Base-by-base conservation (phyloP, 306 rosid genomes). In the Vigna trinervia region DNA sequence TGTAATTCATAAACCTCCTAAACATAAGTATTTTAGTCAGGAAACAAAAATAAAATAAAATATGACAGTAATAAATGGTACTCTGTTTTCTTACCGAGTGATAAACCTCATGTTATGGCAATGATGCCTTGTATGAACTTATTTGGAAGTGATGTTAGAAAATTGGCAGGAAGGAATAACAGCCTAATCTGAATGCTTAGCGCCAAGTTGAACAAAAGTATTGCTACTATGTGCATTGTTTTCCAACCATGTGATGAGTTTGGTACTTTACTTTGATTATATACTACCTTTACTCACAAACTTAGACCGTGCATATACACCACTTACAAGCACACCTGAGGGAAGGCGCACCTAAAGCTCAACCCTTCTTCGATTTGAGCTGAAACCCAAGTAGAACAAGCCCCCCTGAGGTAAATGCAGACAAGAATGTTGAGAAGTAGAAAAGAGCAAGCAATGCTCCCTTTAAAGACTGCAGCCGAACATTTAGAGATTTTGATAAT, bases 301-400 rank as follows among this genome's bases (percentile, higher is more conserved):
- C 78, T n/a, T 23, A 47, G 8, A 77, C 30, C 57, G 70, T 60
- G 71, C 75, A 78, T 30, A 57, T 64, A 52, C 79, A 53, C 43
- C 76, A 82, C 60, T 77, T 74, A 74, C 85, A 73, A 47, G 68
- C 58, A 71, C 75, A 76, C 70, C 68, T 51, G 48, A 10, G 78
- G 54, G 28, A 68, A 65, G 47, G 26, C 41, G 63, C 36, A 54
- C 74, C 69, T 34, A 53, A 70, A 15, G 54, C 82, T 90, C 88
- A 90, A 56, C 79, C 61, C 15, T 87, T 81, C 84, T 88, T 85
- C 50, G 96, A 88, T 75, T 88, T 86, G 52, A 92, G 88, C 82
- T 90, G 96, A 68, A 87, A 80, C 53, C 87, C 98, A 53, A 92
- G 95, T 61, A 92, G 84, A 80, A 95, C 69, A 69, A 92, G 97